phyloP scores from a whole-genome alignment of 1,284 basidiomycete genomes.

The Coniferiporia weirii region DNA sequence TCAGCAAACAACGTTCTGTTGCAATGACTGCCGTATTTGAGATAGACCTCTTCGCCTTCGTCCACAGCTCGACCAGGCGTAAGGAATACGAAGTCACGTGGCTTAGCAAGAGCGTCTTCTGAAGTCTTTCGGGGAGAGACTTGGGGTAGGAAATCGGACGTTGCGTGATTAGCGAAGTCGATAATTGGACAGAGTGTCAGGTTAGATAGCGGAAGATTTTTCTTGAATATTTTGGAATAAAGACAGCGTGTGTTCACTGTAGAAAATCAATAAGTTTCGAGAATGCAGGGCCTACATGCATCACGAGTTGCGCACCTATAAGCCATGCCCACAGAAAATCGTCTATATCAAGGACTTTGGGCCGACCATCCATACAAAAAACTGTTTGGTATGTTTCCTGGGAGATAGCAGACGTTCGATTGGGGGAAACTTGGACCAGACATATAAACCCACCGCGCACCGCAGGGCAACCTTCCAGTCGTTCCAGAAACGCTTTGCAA shows the following conservation, averaged over 20 bases:
- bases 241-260: slow-evolving; percentile 86
- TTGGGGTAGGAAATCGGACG: slow-evolving; percentile 29
- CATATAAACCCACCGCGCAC: slow-evolving; percentile 39
- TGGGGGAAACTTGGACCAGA: not conserved
- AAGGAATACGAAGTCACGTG: slow-evolving; percentile 46
- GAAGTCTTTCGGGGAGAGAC: slow-evolving; percentile 32
- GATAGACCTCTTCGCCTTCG: slow-evolving; percentile 57
- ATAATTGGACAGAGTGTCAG: slow-evolving; percentile 80
- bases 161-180: slow-evolving; percentile 80
- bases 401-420: not conserved
- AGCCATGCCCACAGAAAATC: slow-evolving; percentile 85
- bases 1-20: slow-evolving; percentile 74
- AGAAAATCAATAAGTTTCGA: not conserved
- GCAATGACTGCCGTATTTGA: slow-evolving; percentile 73
- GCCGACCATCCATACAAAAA: not conserved
- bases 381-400: slow-evolving; percentile 1
- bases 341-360: slow-evolving; percentile 9
- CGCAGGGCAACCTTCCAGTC: slow-evolving; percentile 51
- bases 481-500: slow-evolving; percentile 47
- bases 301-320: slow-evolving; percentile 47
- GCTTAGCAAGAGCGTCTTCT: slow-evolving; percentile 23
- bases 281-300: not conserved
- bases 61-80: slow-evolving; percentile 38
- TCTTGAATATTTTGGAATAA: slow-evolving; percentile 61
- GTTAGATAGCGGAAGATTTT: slow-evolving; percentile 59